These are phyloP conservation scores for Leccinum pachyderme DNA, from an alignment of 1,284 basidiomycete species.

Conservation along the genomic window DNA sequence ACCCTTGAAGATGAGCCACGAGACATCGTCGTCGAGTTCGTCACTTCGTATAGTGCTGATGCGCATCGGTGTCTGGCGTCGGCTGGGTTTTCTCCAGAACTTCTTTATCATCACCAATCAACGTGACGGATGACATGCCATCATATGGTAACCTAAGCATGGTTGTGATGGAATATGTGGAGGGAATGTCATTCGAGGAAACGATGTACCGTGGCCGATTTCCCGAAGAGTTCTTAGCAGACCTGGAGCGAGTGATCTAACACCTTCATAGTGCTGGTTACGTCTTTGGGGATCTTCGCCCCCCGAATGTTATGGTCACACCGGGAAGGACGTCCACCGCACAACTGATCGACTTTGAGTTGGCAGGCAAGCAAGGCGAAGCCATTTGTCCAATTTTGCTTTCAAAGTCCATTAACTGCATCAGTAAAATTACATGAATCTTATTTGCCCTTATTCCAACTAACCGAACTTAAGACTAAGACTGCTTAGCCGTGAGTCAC, in stretches of 20 bases:
- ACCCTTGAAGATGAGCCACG: neutral
- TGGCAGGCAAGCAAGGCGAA: slow-evolving; percentile 7
- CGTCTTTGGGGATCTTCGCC: slow-evolving; percentile 20
- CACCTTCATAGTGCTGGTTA: slow-evolving; percentile 10
- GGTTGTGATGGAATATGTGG: slow-evolving; percentile 25
- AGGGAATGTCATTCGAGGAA: neutral
- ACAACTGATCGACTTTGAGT: slow-evolving; percentile 14
- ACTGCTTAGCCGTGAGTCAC: too few species aligned
- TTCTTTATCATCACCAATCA: slow-evolving; percentile 10
- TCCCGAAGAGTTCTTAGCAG: neutral
- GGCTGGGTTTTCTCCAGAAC: neutral
- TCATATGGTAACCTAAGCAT: slow-evolving; percentile 16
- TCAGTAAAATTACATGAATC: too few species aligned
- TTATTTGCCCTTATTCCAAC: too few species aligned
- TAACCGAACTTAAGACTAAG: too few species aligned
- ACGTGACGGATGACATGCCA: neutral
- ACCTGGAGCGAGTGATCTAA: neutral
- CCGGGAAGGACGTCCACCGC: neutral
- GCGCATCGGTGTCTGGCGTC: slow-evolving; percentile 10
- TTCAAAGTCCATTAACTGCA: slow-evolving; percentile 4
- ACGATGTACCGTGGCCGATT: neutral
- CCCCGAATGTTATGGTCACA: slow-evolving; percentile 15
- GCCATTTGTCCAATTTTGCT: slow-evolving; percentile 14
- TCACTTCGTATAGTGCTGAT: slow-evolving; percentile 13
- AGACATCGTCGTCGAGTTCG: slow-evolving; percentile 15